phyloP scores from a whole-genome alignment of 176 grass and related monocot genomes.

The Ensete glaucum region DNA sequence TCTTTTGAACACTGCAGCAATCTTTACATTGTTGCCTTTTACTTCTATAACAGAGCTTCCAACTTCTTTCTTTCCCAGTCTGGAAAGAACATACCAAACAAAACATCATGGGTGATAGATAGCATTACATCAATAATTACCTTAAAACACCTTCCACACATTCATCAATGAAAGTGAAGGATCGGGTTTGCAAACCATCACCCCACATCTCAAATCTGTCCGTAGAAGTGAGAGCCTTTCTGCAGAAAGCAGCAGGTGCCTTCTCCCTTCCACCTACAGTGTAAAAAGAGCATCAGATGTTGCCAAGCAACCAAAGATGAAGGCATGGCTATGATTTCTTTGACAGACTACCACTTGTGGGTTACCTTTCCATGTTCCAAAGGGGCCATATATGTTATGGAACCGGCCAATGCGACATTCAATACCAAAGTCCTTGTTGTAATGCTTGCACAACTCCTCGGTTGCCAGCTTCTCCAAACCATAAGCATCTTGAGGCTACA shows the following conservation, averaged over 20 bases:
- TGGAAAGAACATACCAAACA: background rate
- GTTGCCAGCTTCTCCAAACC: constrained; percentile 23
- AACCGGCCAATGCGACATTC: constrained; percentile 20
- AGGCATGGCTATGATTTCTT: background rate
- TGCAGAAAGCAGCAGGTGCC: constrained; percentile 51
- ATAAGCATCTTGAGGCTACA: constrained; percentile 18
- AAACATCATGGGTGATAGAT: background rate
- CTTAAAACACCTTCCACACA: constrained; percentile 61
- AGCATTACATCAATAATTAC: constrained; percentile 2
- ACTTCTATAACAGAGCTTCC: too few relatives aligned
- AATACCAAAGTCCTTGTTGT: constrained; percentile 24
- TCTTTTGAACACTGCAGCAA: background rate
- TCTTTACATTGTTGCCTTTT: too few relatives aligned
- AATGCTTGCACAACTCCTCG: constrained; percentile 24
- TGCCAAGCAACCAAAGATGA: background rate
- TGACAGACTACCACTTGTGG: background rate
- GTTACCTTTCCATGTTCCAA: constrained; percentile 24
- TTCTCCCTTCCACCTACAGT: constrained; percentile 47
- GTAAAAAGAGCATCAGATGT: background rate
- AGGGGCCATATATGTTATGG: constrained; percentile 24
- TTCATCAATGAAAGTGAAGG: constrained; percentile 70
- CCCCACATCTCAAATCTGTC: constrained; percentile 50
- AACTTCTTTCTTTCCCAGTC: too few relatives aligned
- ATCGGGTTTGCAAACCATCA: constrained; percentile 45
- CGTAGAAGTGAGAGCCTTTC: constrained; percentile 41